These are phyloP conservation scores for Saccharomyces mikatae DNA, from an alignment of 805 yeast genomes.

Conservation along the genomic window DNA sequence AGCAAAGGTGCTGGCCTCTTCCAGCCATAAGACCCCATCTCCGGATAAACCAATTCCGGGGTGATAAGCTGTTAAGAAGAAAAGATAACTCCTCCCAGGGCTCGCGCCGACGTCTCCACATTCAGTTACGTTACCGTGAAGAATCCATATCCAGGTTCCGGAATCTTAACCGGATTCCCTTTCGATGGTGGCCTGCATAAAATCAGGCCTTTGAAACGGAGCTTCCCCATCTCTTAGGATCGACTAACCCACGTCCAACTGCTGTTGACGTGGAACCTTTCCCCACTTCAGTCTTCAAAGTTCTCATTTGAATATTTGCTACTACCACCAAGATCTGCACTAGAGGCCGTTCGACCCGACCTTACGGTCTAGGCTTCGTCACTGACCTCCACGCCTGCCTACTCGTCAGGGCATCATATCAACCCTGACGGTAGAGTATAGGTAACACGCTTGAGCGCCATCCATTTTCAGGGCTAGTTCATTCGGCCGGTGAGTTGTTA, in stretches of 20 bases:
- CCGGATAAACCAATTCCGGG: constrained; percentile 37
- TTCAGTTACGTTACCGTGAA: constrained; percentile 37
- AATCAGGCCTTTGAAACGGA: constrained; percentile 33
- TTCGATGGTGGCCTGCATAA: constrained; percentile 32
- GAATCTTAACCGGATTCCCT: constrained; percentile 39
- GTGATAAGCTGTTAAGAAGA: constrained; percentile 36
- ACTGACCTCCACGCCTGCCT: constrained; percentile 38
- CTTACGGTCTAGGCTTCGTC: constrained; percentile 36
- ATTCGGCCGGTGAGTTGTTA: constrained; percentile 46
- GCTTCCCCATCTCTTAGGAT: constrained; percentile 37
- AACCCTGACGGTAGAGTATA: constrained; percentile 36
- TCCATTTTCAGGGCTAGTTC: constrained; percentile 39
- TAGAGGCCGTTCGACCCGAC: constrained; percentile 37
- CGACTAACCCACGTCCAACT: constrained; percentile 38
- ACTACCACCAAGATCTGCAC: constrained; percentile 39
- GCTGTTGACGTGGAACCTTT: constrained; percentile 38
- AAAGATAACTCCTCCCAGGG: constrained; percentile 39
- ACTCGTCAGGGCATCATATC: constrained; percentile 34
- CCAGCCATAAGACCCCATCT: constrained; percentile 36
- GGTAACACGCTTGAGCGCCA: constrained; percentile 36
- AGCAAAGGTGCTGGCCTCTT: constrained; percentile 33
- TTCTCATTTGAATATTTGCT: constrained; percentile 37
- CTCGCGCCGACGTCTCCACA: constrained; percentile 37
- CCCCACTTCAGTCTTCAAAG: constrained; percentile 39
- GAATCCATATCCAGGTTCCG: constrained; percentile 38